Conservation (phyloP, 192 early-diverging fungal genomes). For the Phycomyces blakesleeanus region DNA sequence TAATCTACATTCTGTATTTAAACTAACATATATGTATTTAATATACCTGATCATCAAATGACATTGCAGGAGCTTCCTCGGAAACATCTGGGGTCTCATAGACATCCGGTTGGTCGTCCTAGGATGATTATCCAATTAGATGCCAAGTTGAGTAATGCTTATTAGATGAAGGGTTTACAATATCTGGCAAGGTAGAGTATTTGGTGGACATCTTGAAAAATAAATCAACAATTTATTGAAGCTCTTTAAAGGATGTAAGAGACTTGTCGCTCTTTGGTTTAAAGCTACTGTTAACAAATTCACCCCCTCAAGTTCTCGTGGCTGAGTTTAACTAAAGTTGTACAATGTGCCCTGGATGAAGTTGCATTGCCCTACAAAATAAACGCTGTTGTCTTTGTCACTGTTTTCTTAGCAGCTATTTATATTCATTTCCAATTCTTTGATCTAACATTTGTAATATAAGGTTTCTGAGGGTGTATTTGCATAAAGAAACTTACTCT, state of each 20-base stretch:
- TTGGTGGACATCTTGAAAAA: conserved; percentile 13
- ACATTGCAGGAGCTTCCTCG: conserved; percentile 12
- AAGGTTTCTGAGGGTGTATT: no score
- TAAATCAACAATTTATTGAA: no score
- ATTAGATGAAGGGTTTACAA: conserved; percentile 11
- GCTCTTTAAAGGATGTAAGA: not conserved
- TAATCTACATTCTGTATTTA: no score
- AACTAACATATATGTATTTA: no score
- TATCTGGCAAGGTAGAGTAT: conserved; percentile 20
- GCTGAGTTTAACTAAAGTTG: not conserved
- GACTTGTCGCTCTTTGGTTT: not conserved
- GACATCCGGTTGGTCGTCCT: conserved; percentile 80
- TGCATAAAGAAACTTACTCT: no score
- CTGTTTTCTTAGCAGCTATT: no score
- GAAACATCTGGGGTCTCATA: conserved; percentile 73
- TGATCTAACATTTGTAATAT: no score
- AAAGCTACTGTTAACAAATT: no score
- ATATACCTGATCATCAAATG: conserved; percentile 30
- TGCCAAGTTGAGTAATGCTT: not conserved
- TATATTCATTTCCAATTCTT: no score
- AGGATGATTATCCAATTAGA: not conserved
- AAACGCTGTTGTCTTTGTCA: no score
- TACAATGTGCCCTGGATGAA: no score
- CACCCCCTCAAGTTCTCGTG: not conserved
- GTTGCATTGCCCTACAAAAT: no score